Evolutionary conservation across 805 yeast species (phyloP), one percentile per base, ranked within the genome.

Genomic region (Candida gorgasii): DNA sequence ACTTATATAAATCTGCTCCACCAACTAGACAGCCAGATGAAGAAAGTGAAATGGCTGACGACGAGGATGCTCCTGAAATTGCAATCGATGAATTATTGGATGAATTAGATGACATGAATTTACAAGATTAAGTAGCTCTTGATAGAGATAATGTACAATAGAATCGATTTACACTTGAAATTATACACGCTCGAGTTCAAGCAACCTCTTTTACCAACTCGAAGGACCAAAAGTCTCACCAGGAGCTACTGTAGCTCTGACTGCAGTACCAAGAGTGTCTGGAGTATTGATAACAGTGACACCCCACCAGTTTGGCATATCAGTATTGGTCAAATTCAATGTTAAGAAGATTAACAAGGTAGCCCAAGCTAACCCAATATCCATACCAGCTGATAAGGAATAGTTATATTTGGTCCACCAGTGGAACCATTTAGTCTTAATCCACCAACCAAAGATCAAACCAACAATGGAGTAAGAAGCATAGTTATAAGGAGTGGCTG

Each of bases 81-180:
- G 89, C 83, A 47, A 80, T 93, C 44, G 96, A 90, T 58, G 98
- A 93, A 68, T 75, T 93, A 54, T 75, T 93, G 67, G 98, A 93
- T 55, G 99, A 93, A 62, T 74, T 93, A 56, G 97, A 89, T 54
- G 97, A 86, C 45, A 84, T 90, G 95, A 87, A 87, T 20, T 73
- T 90, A 62, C 89, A 84, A 30, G 88, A 79, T 50, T 19, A 31
- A 31, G 4, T 9, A 7, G 9, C 24, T 6, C 7, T 12, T 11
- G 12, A 30, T 30, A 30, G 33, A 30, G 15, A 4, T 9, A 17
- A 31, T 31, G 33, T 30, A 30, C 33, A 30, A 30, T 30, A 30
- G 33, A 6, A 24, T 24, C 8, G 5, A 13, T 24, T 11, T 13
- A 5, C 12, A 24, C n/a, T 7, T 24, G 12, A 11, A 24, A n/a